Percentiles rank a stretch among this genome's conserved stretches.
phyloP scores from a whole-genome alignment of 345 rosid species.

The Limnanthes douglasii region DNA sequence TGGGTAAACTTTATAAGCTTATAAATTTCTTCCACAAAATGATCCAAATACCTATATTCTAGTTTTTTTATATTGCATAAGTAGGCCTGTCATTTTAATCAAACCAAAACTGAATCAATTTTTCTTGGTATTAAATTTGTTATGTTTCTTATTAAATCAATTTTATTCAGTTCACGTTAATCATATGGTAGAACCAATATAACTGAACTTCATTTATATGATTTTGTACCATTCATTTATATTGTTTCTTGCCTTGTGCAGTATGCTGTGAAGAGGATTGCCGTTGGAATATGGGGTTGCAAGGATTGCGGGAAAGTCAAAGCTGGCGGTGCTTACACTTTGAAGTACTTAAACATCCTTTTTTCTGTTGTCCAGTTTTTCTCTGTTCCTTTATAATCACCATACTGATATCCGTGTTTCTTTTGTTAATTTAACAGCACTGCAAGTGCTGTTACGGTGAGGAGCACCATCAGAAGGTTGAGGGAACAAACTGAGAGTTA shows the following conservation, averaged over 20 bases:
- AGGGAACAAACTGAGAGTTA: slow-evolving; percentile 64
- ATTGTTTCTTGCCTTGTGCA: no score
- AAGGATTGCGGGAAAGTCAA: slow-evolving; percentile 53
- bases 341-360: slow-evolving; percentile 26
- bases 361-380: background rate
- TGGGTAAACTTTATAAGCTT: no score
- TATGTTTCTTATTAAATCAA: no score
- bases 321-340: slow-evolving; percentile 56
- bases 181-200: no score
- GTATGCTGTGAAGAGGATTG: slow-evolving; percentile 53
- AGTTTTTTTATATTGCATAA: background rate
- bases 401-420: background rate
- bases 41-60: background rate
- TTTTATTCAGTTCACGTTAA: no score
- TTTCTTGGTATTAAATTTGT: no score
- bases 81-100: background rate
- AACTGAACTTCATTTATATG: background rate
- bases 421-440: slow-evolving; percentile 19
- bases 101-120: background rate
- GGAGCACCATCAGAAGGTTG: slow-evolving; percentile 57
- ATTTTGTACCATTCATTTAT: no score
- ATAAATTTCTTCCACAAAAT: no score
- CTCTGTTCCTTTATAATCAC: background rate
- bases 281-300: slow-evolving; percentile 64
- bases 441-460: slow-evolving; percentile 60